Evolutionary conservation across 2,329 filamentous ascomycete species (phyloP), one percentile per base, ranked within the genome.

Genomic region (Cercospora sp.): DNA sequence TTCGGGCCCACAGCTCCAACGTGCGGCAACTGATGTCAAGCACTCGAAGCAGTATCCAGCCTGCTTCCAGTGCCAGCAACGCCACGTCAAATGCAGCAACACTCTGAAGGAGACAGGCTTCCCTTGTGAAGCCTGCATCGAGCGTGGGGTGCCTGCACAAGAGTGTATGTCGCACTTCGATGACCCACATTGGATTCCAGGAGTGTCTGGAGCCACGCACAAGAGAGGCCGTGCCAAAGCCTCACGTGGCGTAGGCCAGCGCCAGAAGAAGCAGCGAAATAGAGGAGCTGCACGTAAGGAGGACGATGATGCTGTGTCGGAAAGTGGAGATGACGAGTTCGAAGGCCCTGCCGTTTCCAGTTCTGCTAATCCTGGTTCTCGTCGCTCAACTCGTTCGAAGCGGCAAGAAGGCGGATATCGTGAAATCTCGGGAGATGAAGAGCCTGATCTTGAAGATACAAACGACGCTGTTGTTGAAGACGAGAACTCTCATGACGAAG

Each of bases 31-130:
- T 24, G 53, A 57, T 10, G 24, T 32, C 53, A 57, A 57, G 53
- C 53, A 57, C 53, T 57, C 53, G n/a, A 57, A 32, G n/a, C 18
- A 57, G 6, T 57, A 24, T 24, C 59, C 59, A 45, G 59, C 59
- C 21, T 61, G 59, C 59, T 26, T 2, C 10, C 59, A 28, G 4
- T 61, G 59, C 12, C 10, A 21, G 21, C 21, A 61, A 13, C 59
- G 59, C 5, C 34, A n/a, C 5, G 59, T 43, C 10, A 61, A 61
- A 12, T 61, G 59, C 37, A 61, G 59, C 24, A 61, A 61, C 13
- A 61, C 59, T 34, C 16, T 13, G 34, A 24, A 61, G 10, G 9
- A 61, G 34, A 61, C 59, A 24, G 59, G 59, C 12, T 61, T 61
- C 34, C 37, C 59, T 43, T 61, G 59, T 34, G 37, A 61, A 6